Evolutionary conservation across 106 monocot genomes (phyloP), one percentile per base, ranked within the genome.

Genomic region (Posidonia australis): DNA sequence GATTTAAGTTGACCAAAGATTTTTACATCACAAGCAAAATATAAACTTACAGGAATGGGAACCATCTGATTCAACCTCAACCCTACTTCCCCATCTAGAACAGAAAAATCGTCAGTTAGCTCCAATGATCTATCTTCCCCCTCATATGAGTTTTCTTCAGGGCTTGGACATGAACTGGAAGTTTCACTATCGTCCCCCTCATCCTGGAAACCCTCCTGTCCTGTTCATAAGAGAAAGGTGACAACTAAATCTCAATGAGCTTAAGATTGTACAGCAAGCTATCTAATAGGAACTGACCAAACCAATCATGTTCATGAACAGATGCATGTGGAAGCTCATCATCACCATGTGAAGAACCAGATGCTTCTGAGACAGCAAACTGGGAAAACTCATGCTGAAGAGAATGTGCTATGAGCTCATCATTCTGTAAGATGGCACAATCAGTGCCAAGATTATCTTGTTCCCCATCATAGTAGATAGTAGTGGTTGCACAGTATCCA

Each of bases 41-140:
- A 45, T 32, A 51, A 69, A 76, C 86, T 82, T 80, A 94, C 94
- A 73, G 86, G 86, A 72, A 76, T 44, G 43, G 94, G 76, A 67
- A 84, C 81, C 79, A 94, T 74, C 26, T 84, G 77, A 66, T 84
- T 76, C 63, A 94, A 77, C 64, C 89, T 81, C 70, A 84, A 86
- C 44, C 86, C 83, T 54, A 94, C 94, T 81, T 89, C 89, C 58
- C 86, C 87, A 80, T 90, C 96, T 25, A 84, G 54, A 12, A 51
- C 45, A 43, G 63, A 79, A 73, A 72, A 84, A 24, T 89, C 84
- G 80, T 89, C 86, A 24, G 65, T 58, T 30, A 79, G 67, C 46
- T 94, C 89, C 29, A 84, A 64, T 19, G 54, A 77, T 44, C 67
- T 58, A 9, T 13, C 56, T 26, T 84, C 71, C 21, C 63, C 67